Percentiles rank a stretch among this genome's conserved stretches.
Conservation (phyloP, 108 stramenopile species). For the Fistulifera pelliculosa region DNA sequence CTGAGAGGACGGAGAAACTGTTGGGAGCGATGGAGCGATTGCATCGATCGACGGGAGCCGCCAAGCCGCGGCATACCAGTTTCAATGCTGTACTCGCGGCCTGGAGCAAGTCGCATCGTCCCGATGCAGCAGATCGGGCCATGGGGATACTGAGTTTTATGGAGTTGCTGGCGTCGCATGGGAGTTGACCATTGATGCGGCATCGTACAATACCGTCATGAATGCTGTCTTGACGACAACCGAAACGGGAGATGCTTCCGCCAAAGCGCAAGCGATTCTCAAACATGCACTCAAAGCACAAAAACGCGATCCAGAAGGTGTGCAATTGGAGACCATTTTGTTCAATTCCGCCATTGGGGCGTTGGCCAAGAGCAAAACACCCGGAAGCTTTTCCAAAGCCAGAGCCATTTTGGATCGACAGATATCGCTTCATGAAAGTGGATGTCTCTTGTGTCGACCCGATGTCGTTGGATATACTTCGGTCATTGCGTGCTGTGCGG, state of each 20-base stretch:
- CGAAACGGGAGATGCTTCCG: conserved; percentile 21
- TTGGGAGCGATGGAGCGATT: conserved; percentile 52
- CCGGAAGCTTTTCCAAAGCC: conserved; percentile 44
- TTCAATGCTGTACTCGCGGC: conserved; percentile 49
- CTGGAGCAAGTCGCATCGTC: conserved; percentile 38
- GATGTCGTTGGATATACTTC: conserved; percentile 76
- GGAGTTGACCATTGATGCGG: conserved; percentile 6
- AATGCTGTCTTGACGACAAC: conserved; percentile 26
- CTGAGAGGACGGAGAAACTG: conserved; percentile 48
- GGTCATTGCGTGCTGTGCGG: conserved; percentile 34
- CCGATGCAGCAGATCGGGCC: conserved; percentile 34
- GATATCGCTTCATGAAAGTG: conserved; percentile 23
- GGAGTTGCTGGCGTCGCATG: conserved; percentile 22
- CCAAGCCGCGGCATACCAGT: conserved; percentile 26
- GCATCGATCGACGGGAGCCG: conserved; percentile 2
- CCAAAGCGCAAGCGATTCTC: conserved; percentile 51
- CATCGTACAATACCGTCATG: conserved; percentile 27
- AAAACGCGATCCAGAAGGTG: conserved; percentile 15
- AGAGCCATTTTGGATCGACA: conserved; percentile 64
- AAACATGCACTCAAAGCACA: conserved; percentile 24
- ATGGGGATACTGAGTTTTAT: conserved; percentile 41
- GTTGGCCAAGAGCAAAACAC: conserved; percentile 45
- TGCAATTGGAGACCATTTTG: conserved; percentile 48
- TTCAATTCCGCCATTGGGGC: conserved; percentile 71
- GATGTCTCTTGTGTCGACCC: conserved; percentile 32